Base-by-base conservation (phyloP, 305 asterid genomes). In the Euphrasia arctica region DNA sequence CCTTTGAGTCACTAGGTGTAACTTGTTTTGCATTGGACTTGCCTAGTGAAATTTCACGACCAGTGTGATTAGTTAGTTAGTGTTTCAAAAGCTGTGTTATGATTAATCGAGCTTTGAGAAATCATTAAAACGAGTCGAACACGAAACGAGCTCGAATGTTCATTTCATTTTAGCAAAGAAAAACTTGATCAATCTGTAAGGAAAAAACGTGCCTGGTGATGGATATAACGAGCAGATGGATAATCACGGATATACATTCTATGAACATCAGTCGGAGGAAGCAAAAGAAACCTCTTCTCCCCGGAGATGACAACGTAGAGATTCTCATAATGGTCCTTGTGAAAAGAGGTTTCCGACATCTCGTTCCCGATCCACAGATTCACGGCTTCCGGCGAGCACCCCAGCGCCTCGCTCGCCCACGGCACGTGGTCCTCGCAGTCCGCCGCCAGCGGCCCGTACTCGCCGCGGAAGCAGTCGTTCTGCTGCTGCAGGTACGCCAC, bases 301-400 rank as follows among this genome's bases (percentile, higher is more conserved):
- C 98, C 98, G 5, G 78, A 70, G 14, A 87, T 63, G 58, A 92
- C 98, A 22, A 80, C 98, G 69, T 92, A 92, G 1, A 92, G 70
- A 81, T 92, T 92, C 81, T 92, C 98, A 58, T 89, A 89, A 65
- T 87, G 97, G 68, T 89, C 96, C 76, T 89, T 92, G 45, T 89
- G 97, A 71, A 85, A 89, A 3, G 88, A 85, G 51, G 98, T 92
- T 58, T 87, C 95, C 0, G 95, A 87, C 18, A 66, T 68, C 5
- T 61, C 71, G 51, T 81, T 84, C 47, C 98, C 98, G 11, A 89
- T 62, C 97, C 97, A 91, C 73, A 91, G 65, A 78, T 91, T 89
- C 73, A 89, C 89, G 6, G 95, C 95, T 56, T 92, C 98, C 43
- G 98, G 97, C 67, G 48, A 63, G 68, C 82, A 78, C n/a, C 93